Evolutionary conservation across 345 rosid genomes (phyloP).

Genomic region (Sonneratia alba): DNA sequence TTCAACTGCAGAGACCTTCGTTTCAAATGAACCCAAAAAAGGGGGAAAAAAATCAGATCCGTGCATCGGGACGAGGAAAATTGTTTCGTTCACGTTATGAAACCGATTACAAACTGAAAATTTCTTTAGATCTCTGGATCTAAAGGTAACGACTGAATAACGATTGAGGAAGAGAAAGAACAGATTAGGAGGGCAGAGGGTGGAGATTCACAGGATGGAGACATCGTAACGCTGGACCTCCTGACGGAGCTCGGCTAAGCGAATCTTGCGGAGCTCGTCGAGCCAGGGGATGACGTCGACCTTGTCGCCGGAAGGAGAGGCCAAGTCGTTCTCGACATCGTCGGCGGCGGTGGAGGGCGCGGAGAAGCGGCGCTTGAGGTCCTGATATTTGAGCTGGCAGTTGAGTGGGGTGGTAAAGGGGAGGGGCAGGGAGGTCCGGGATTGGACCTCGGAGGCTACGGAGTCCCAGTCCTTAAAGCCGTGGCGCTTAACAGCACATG

Average conservation of each 20-base stretch:
- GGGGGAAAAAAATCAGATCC: not conserved
- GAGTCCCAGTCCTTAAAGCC: slow-evolving; percentile 68
- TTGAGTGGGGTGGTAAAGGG: slow-evolving; percentile 30
- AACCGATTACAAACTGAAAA: not conserved
- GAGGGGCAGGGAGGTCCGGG: slow-evolving; percentile 36
- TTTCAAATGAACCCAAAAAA: not conserved
- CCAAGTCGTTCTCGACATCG: slow-evolving; percentile 2
- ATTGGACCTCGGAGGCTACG: slow-evolving; percentile 59
- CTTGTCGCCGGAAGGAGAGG: slow-evolving; percentile 10
- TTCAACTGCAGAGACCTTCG: slow-evolving; percentile 43
- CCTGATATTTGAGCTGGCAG: slow-evolving; percentile 52
- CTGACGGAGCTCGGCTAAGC: slow-evolving; percentile 68
- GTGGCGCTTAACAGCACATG: slow-evolving; percentile 77
- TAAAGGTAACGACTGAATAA: not conserved
- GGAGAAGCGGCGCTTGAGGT: slow-evolving; percentile 55
- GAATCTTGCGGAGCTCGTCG: slow-evolving; percentile 52
- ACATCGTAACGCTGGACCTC: slow-evolving; percentile 61
- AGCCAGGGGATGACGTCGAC: slow-evolving; percentile 45
- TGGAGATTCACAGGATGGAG: slow-evolving; percentile 42
- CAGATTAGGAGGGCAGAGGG: slow-evolving; percentile 4
- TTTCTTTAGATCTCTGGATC: slow-evolving; percentile 2
- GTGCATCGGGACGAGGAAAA: not conserved
- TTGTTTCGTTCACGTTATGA: not conserved
- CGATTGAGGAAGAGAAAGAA: not conserved
- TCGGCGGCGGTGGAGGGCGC: not conserved